These are phyloP conservation scores for Cercospora sesami DNA, from an alignment of 2,329 filamentous ascomycete species.

Conservation along the genomic window DNA sequence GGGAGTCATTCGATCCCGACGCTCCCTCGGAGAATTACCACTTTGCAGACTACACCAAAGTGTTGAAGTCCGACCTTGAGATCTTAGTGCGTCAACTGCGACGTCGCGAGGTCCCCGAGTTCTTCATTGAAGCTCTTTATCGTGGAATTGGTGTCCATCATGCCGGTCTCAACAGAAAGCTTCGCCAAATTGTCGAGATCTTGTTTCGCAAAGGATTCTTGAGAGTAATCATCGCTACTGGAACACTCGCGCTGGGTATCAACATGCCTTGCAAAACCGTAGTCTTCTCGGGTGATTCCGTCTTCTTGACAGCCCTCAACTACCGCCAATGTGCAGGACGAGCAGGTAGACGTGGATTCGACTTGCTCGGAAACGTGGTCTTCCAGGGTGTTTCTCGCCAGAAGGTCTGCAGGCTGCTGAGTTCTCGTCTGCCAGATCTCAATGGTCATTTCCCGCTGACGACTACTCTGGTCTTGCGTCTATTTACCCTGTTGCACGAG, in stretches of 20 bases:
- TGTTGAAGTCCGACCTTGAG: slow-evolving; percentile 60
- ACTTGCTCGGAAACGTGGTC: slow-evolving; percentile 76
- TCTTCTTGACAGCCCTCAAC: slow-evolving; percentile 72
- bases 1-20: slow-evolving; percentile 67
- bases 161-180: slow-evolving; percentile 74
- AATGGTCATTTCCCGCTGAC: slow-evolving; percentile 78
- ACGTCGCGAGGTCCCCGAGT: slow-evolving; percentile 52
- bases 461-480: slow-evolving; percentile 67
- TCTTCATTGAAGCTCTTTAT: slow-evolving; percentile 61
- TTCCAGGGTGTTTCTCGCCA: slow-evolving; percentile 65
- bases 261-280: slow-evolving; percentile 85
- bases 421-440: slow-evolving; percentile 70
- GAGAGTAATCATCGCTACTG: slow-evolving; percentile 71
- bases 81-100: slow-evolving; percentile 55
- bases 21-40: slow-evolving; percentile 63
- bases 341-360: slow-evolving; percentile 77
- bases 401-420: slow-evolving; percentile 68
- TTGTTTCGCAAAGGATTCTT: slow-evolving; percentile 72
- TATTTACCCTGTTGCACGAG: slow-evolving; percentile 66
- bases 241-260: slow-evolving; percentile 73
- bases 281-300: slow-evolving; percentile 71
- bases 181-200: slow-evolving; percentile 72
- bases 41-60: slow-evolving; percentile 64
- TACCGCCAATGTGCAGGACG: slow-evolving; percentile 75
- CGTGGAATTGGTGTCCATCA: slow-evolving; percentile 77